Evolutionary conservation across 1,284 basidiomycete species (phyloP), one percentile per base, ranked within the genome.

Genomic region (Cutaneotrichosporon sp.): DNA sequence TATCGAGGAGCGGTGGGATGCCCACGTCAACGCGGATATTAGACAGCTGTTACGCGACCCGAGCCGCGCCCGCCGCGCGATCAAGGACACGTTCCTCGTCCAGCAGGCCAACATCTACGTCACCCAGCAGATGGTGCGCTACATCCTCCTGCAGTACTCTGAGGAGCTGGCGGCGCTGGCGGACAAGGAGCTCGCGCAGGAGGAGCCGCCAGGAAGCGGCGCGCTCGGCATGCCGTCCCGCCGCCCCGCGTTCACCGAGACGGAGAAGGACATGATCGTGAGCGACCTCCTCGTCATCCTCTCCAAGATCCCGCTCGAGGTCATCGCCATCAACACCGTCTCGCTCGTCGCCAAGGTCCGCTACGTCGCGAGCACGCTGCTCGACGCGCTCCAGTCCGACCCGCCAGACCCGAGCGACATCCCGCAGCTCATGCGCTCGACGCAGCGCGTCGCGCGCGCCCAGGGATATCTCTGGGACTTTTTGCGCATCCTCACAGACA

Each of bases 51-150:
- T 94, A 73, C 88, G 91, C 67, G 90, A 92, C 72, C 90, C 91
- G 18, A 31, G 49, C 5, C 89, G 90, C n/a, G n/a, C n/a, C 66
- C 84, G 89, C 27, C 88, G 86, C 57, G 89, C 90, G 69, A 90
- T 90, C 1, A 83, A 89, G 60, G 92, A 94, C 75, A 88, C 89
- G 16, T 93, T 90, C 82, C 82, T 92, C 47, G 91, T 93, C 52
- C 90, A 91, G 84, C 91, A 92, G 76, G 89, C 89, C 34, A 93
- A 93, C 72, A 81, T 92, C 46, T 93, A 89, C 72, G 91, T 92
- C 65, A 92, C 91, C 16, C 58, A 92, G 90, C 91, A 93, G 90
- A 85, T 92, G 60, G 89, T 90, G 62, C 88, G 91, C 59, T 92
- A 91, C 72, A 89, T 93, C 61, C 89, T 90, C 57, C 88, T 92